Conservation (phyloP, 331 rosid species). For the Ulmus americana region DNA sequence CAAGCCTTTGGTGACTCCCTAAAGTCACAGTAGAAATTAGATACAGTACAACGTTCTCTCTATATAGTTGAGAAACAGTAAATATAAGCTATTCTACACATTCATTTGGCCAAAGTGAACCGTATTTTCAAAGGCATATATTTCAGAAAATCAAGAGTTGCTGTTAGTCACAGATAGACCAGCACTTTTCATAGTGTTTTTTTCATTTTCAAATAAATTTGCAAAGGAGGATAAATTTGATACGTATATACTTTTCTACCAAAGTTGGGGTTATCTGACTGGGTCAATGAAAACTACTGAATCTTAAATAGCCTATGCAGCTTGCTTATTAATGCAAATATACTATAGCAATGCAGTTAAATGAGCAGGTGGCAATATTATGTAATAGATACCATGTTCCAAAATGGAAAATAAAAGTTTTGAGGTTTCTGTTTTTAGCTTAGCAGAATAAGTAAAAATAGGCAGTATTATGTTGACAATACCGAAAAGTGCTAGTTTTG, state of each 20-base stretch:
- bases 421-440: neutral
- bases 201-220: too few relatives aligned
- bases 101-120: too few relatives aligned
- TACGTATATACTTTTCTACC: neutral
- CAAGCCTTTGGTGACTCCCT: slow-evolving; percentile 52
- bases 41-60: slow-evolving; percentile 17
- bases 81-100: neutral
- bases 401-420: neutral
- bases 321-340: too few relatives aligned
- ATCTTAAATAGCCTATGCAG: neutral
- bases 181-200: too few relatives aligned
- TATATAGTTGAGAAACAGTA: slow-evolving; percentile 8
- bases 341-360: neutral
- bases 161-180: too few relatives aligned
- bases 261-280: neutral
- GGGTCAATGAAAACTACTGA: neutral
- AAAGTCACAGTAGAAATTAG: slow-evolving; percentile 10
- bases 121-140: too few relatives aligned
- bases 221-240: too few relatives aligned
- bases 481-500: too few relatives aligned
- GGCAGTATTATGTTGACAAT: neutral
- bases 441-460: neutral
- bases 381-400: too few relatives aligned
- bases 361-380: neutral
- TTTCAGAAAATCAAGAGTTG: too few relatives aligned